Evolutionary conservation across 163 green algal genomes (phyloP).

Genomic region (Chlamydomonas reinhardtii): DNA sequence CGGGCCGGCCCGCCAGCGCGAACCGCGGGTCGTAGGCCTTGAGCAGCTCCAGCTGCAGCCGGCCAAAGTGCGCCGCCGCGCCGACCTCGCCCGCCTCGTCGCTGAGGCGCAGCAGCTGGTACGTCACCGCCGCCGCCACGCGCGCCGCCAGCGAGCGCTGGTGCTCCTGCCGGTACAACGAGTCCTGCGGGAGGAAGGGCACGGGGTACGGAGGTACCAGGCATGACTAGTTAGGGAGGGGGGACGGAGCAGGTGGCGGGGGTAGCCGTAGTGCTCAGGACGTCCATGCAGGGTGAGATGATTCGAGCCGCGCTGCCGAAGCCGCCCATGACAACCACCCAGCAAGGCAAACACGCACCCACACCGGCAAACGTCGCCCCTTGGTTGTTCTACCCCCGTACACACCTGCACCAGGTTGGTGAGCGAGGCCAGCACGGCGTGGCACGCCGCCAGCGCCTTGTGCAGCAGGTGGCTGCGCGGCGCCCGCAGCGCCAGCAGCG

Average conservation of each 20-base stretch:
- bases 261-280: no score
- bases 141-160: slow-evolving; percentile 50
- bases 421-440: slow-evolving; percentile 49
- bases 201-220: no score
- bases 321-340: no score
- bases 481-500: slow-evolving; percentile 63
- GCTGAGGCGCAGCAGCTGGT: slow-evolving; percentile 55
- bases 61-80: slow-evolving; percentile 36
- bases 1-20: slow-evolving; percentile 34
- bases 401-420: slow-evolving; percentile 56
- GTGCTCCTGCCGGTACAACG: slow-evolving; percentile 55
- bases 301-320: no score
- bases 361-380: no score
- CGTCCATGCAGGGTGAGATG: no score
- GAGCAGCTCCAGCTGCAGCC: slow-evolving; percentile 57
- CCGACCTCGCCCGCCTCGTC: slow-evolving; percentile 37
- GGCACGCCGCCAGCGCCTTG: slow-evolving; percentile 63
- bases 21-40: slow-evolving; percentile 59
- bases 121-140: slow-evolving; percentile 55
- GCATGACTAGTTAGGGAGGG: no score
- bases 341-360: no score
- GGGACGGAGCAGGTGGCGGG: no score
- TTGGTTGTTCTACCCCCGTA: no score
- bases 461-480: slow-evolving; percentile 53
- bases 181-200: background rate